Base-by-base conservation (phyloP, 2,329 filamentous ascomycete genomes). In the Pyrenochaeta sp. region DNA sequence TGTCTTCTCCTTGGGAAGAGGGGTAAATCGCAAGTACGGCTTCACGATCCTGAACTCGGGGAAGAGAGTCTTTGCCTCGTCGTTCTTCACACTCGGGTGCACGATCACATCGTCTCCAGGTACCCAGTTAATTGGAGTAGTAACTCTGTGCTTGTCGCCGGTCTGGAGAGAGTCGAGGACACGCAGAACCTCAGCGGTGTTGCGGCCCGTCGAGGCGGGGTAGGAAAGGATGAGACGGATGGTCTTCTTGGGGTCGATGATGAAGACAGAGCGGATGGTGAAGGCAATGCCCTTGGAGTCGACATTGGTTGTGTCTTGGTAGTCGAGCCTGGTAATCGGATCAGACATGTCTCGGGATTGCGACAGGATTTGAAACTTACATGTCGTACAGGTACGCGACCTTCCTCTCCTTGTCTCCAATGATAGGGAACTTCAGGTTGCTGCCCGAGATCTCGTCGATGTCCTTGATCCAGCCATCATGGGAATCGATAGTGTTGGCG, bases 171-270 rank as follows among this genome's bases (percentile, higher is more conserved):
- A 82, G 73, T 84, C 82, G 59, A 84, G 77, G 36, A 84, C 80
- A 60, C 82, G 81, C 27, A 84, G 78, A 12, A 84, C 82, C 74
- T 84, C 82, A 46, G 82, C 81, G 39, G 81, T 82, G 79, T 84
- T 84, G 69, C 82, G 81, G 58, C 86, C 86, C 39, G 85, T 88
- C 53, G 84, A 86, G 49, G 86, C 86, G 27, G 86, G 86, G 81
- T 88, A 88, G 61, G 84, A 84, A 59, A 88, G 79, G 71, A 87
- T 88, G 54, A 84, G 81, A 65, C 86, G 85, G 72, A 88, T 88
- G 60, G 82, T 86, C 82, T 87, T 87, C 79, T 84, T 85, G 56
- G 86, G 86, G 79, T 88, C 86, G 76, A 88, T 87, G 76, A 88
- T 79, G 79, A 88, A 88, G 72, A 88, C 86, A 54, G 84, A 86